Evolutionary conservation across 1,139 yeast species (phyloP).

Genomic region (Blastobotrys capitulatus): DNA sequence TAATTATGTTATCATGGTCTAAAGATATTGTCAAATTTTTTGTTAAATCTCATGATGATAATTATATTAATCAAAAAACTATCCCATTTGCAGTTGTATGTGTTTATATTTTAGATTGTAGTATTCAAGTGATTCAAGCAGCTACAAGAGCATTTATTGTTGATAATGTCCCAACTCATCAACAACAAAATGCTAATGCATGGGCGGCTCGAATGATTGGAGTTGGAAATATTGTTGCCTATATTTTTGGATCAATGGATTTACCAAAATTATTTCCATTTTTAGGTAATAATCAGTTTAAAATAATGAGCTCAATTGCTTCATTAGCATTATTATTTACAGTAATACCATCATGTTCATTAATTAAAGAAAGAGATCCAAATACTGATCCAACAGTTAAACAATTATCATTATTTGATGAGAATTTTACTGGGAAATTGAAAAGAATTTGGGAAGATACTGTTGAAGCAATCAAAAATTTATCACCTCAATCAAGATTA

Average conservation of each 20-base stretch:
- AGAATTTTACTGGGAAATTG: slow-evolving; percentile 24
- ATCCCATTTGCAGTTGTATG: slow-evolving; percentile 48
- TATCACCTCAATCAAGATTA: slow-evolving; percentile 27
- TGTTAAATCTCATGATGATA: slow-evolving; percentile 23
- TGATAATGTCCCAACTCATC: slow-evolving; percentile 49
- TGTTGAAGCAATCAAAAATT: slow-evolving; percentile 34
- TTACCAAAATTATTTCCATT: slow-evolving; percentile 34
- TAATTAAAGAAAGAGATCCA: slow-evolving; percentile 44
- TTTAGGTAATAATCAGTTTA: slow-evolving; percentile 47
- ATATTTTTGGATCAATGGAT: slow-evolving; percentile 42
- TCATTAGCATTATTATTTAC: slow-evolving; percentile 39
- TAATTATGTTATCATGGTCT: slow-evolving; percentile 45
- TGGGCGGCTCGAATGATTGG: slow-evolving; percentile 72
- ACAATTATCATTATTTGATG: slow-evolving; percentile 10
- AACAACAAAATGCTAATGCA: slow-evolving; percentile 56
- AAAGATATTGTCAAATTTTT: slow-evolving; percentile 31
- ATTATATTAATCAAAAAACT: slow-evolving; percentile 35
- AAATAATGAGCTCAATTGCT: slow-evolving; percentile 44
- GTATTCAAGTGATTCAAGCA: slow-evolving; percentile 53
- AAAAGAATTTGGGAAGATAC: slow-evolving; percentile 30
- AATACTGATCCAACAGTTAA: slow-evolving; percentile 33
- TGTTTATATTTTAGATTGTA: slow-evolving; percentile 48
- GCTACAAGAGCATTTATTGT: slow-evolving; percentile 53
- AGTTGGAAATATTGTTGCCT: slow-evolving; percentile 50
- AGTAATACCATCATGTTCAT: slow-evolving; percentile 38